phyloP scores from a whole-genome alignment of 345 rosid species.

The Sisymbrium irio region DNA sequence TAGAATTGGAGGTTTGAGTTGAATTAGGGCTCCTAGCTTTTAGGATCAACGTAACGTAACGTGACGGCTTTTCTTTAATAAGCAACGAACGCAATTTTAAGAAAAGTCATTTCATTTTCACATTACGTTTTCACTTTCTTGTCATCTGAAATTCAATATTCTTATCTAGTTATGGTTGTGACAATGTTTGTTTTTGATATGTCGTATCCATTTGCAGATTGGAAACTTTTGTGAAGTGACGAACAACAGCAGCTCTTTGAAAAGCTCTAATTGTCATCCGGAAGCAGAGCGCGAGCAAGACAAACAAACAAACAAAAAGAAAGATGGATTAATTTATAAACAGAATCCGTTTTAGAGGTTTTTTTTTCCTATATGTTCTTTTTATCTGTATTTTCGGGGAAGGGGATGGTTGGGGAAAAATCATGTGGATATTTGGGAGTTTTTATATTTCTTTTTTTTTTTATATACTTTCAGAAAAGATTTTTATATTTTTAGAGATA shows the following conservation, averaged over 20 bases:
- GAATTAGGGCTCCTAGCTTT: not conserved
- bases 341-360: slow-evolving; percentile 11
- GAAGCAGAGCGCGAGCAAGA: slow-evolving; percentile 7
- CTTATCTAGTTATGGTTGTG: no score
- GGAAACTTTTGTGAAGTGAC: slow-evolving; percentile 24
- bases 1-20: not conserved
- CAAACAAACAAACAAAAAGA: not conserved
- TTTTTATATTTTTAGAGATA: slow-evolving; percentile 10
- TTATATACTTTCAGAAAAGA: not conserved
- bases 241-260: not conserved
- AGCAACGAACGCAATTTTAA: not conserved
- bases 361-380: not conserved
- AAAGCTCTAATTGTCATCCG: not conserved
- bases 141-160: no score
- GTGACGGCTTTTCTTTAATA: not conserved
- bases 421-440: slow-evolving; percentile 23
- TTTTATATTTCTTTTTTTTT: not conserved
- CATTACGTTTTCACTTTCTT: no score
- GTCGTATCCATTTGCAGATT: not conserved
- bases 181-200: no score
- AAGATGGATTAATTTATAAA: not conserved
- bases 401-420: not conserved
- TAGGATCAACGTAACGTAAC: not conserved
- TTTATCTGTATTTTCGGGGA: not conserved
- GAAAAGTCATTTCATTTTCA: not conserved